Percentiles rank a stretch among this genome's conserved stretches.
Conservation (phyloP, 257 asterid species). For the Jacaranda copaia region DNA sequence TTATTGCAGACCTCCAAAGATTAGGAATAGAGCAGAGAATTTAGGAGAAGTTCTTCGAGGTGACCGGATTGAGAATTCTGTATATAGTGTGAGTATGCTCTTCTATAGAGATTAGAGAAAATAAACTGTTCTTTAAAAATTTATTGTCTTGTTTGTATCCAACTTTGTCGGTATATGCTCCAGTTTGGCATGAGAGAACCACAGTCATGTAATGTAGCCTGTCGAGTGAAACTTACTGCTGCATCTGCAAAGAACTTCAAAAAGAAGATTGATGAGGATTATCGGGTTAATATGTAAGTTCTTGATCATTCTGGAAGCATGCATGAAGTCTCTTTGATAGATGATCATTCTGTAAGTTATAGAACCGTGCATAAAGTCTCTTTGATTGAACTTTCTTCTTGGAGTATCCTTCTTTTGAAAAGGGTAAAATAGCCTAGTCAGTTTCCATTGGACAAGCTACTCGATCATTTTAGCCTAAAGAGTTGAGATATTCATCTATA, state of each 20-base stretch:
- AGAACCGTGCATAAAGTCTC: too few relatives aligned
- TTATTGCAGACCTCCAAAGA: constrained; percentile 54
- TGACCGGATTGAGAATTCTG: constrained; percentile 61
- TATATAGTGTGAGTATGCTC: constrained; percentile 51
- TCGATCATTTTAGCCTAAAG: background rate
- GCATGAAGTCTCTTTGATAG: background rate
- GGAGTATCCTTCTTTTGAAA: background rate
- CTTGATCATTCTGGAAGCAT: constrained; percentile 1
- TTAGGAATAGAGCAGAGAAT: constrained; percentile 55
- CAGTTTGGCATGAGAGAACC: constrained; percentile 60
- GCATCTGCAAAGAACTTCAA: constrained; percentile 47
- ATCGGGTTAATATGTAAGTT: constrained; percentile 58
- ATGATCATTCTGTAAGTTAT: too few relatives aligned
- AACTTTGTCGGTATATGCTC: constrained; percentile 22
- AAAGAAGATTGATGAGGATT: constrained; percentile 54
- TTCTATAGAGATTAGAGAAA: background rate
- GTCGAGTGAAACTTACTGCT: constrained; percentile 48
- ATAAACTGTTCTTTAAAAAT: background rate
- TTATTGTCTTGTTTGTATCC: background rate
- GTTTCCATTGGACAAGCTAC: background rate
- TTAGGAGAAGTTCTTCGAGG: constrained; percentile 66
- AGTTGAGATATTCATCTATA: background rate
- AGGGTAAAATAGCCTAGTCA: background rate
- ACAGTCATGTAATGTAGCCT: constrained; percentile 53
- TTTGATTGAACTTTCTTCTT: background rate